Conservation (phyloP, 2,329 filamentous ascomycete species). For the Xylaria sp. region DNA sequence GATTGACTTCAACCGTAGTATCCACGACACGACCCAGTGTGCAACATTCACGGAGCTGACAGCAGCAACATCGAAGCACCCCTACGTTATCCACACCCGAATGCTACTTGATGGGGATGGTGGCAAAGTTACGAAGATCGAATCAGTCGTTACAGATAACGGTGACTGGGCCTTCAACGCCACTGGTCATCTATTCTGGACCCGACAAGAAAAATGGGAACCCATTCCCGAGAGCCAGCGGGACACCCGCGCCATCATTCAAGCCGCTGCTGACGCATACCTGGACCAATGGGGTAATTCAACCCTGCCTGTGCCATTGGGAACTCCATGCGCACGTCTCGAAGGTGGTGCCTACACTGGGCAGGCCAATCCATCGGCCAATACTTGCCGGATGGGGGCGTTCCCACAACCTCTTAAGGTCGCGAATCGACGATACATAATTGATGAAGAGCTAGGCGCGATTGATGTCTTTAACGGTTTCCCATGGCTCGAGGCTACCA, state of each 20-base stretch:
- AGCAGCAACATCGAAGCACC: constrained; percentile 46
- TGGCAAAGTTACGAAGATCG: constrained; percentile 43
- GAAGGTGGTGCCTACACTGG: constrained; percentile 48
- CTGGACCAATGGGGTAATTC: constrained; percentile 46
- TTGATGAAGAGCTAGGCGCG: constrained; percentile 48
- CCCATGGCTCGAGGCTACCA: constrained; percentile 43
- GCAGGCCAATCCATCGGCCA: constrained; percentile 34
- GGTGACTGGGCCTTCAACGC: constrained; percentile 51
- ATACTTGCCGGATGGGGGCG: constrained; percentile 46
- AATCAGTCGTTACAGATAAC: constrained; percentile 46
- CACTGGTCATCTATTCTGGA: constrained; percentile 45
- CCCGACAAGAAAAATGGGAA: constrained; percentile 47
- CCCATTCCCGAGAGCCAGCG: constrained; percentile 44
- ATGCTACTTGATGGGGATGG: constrained; percentile 42
- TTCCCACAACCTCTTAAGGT: constrained; percentile 46
- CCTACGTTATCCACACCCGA: constrained; percentile 50
- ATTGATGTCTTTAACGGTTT: constrained; percentile 49
- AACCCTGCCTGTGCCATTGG: constrained; percentile 43
- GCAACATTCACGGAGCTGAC: constrained; percentile 57
- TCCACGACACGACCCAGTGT: constrained; percentile 50
- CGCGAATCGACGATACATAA: constrained; percentile 45
- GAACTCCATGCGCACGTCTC: constrained; percentile 48
- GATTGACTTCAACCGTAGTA: constrained; percentile 51
- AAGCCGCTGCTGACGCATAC: constrained; percentile 48
- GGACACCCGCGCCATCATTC: constrained; percentile 45